Base-by-base conservation (phyloP, 805 yeast genomes). In the Nakazawaea populi region DNA sequence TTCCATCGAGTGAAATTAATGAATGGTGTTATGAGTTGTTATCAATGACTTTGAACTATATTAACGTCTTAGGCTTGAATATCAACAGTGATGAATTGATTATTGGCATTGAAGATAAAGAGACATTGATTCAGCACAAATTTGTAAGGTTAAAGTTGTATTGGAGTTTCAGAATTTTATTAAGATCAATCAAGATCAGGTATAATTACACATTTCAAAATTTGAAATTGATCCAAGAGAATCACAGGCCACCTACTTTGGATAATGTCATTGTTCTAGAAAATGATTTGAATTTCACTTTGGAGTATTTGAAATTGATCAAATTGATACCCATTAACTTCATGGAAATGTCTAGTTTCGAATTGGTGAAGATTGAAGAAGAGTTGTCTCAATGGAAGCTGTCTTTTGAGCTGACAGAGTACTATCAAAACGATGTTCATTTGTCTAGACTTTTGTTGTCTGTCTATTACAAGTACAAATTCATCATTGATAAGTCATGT, bases 21-120 rank as follows among this genome's bases (percentile, higher is more conserved):
- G 60, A 79, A 76, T 62, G 74, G 78, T 56, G 68, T 74, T 49
- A 69, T 76, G 46, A 65, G 74, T 40, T 64, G 66, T 49, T 52
- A 66, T 40, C 67, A 60, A 48, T 72, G 74, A 52, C 60, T 63
- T 45, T 60, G 72, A 52, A 69, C 62, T 57, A 65, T 72, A 52
- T 75, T 24, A 68, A 70, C 52, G 65, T 70, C 28, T 70, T 82
- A 52, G 76, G 82, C 69, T 67, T 80, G 2, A 51, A 66, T 54
- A 56, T 56, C 32, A 54, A 55, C 36, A 42, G 60, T 2, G 52
- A 53, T 28, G 29, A 29, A 44, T 49, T 34, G 47, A 54, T 40
- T n/a, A 41, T 28, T 28, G 38, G 35, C 34, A 44, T 35, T 12
- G 43, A 45, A 7, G 48, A 48, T 31, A 34, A 32, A 10, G 48